These are phyloP conservation scores for Excoecaria agallocha DNA, from an alignment of 345 rosid species.

Conservation along the genomic window DNA sequence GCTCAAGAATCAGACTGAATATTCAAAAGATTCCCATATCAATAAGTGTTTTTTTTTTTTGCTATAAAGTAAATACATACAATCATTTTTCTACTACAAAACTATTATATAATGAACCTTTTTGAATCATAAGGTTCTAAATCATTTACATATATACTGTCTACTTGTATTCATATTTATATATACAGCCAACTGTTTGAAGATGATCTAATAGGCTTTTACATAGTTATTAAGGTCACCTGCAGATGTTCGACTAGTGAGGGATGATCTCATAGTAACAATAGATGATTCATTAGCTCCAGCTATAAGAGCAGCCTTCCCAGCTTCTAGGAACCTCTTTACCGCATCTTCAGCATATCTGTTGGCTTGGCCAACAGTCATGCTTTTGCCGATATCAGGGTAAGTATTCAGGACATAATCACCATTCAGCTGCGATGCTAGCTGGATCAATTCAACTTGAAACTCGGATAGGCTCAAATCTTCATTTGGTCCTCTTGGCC, in stretches of 20 bases:
- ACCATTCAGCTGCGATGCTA: constrained; percentile 92
- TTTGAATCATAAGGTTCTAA: background rate
- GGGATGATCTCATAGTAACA: constrained; percentile 89
- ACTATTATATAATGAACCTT: background rate
- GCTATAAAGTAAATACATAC: background rate
- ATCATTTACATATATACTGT: constrained; percentile 1
- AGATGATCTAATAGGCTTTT: constrained; percentile 18
- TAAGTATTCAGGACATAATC: constrained; percentile 75
- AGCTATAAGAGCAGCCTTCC: constrained; percentile 77
- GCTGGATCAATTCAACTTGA: constrained; percentile 92
- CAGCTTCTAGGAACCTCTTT: constrained; percentile 88
- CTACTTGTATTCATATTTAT: background rate
- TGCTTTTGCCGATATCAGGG: constrained; percentile 79
- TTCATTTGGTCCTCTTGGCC: constrained; percentile 80
- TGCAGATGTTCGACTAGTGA: constrained; percentile 47
- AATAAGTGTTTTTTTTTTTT: background rate
- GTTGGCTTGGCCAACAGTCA: constrained; percentile 87
- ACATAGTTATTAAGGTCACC: constrained; percentile 11
- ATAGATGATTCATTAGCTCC: constrained; percentile 92
- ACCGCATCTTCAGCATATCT: constrained; percentile 87
- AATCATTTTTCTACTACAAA: background rate
- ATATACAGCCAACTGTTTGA: constrained; percentile 1
- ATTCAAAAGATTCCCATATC: background rate
- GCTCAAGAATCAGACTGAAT: background rate
- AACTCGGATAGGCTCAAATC: constrained; percentile 77